A percentile compares a stretch with the other conserved stretches of the same genome.
phyloP scores from a whole-genome alignment of 2,329 filamentous ascomycete species.

The Rutstroemia sp. region DNA sequence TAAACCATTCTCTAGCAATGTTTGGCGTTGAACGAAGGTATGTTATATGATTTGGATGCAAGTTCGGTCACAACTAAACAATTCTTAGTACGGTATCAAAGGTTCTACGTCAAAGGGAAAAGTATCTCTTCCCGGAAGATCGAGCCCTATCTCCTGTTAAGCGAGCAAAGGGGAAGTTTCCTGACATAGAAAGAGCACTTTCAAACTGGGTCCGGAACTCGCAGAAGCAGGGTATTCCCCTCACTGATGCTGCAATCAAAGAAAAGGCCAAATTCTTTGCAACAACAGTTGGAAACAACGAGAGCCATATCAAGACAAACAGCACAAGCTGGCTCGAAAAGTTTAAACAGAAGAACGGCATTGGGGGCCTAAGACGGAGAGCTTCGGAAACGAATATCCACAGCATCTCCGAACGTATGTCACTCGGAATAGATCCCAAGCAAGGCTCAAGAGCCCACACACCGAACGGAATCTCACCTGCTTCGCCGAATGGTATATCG shows the following conservation, averaged over 20 bases:
- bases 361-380: conserved; percentile 40
- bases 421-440: conserved; percentile 47
- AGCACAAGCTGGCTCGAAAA: conserved; percentile 83
- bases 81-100: conserved; percentile 86
- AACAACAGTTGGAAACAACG: conserved; percentile 61
- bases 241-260: conserved; percentile 75
- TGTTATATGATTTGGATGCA: conserved; percentile 1
- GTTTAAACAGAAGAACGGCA: conserved; percentile 73
- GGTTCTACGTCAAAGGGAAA: conserved; percentile 88
- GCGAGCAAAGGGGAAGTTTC: conserved; percentile 74
- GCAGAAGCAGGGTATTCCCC: conserved; percentile 63
- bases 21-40: conserved; percentile 99
- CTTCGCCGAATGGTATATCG: conserved; percentile 58
- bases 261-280: conserved; percentile 81
- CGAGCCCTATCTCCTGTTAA: conserved; percentile 74
- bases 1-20: conserved; percentile 49
- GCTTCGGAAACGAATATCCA: conserved; percentile 54
- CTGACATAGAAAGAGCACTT: conserved; percentile 87
- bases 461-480: conserved; percentile 61
- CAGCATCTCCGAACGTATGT: conserved; percentile 55
- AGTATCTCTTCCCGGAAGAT: conserved; percentile 79
- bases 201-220: conserved; percentile 81
- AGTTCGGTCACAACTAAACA: neutral
- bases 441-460: conserved; percentile 52
- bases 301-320: conserved; percentile 63